Percentiles rank a stretch among this genome's conserved stretches.
These are phyloP conservation scores for Ophidiomyces ophidiicola DNA, from an alignment of 2,329 filamentous ascomycete genomes.

Conservation along the genomic window DNA sequence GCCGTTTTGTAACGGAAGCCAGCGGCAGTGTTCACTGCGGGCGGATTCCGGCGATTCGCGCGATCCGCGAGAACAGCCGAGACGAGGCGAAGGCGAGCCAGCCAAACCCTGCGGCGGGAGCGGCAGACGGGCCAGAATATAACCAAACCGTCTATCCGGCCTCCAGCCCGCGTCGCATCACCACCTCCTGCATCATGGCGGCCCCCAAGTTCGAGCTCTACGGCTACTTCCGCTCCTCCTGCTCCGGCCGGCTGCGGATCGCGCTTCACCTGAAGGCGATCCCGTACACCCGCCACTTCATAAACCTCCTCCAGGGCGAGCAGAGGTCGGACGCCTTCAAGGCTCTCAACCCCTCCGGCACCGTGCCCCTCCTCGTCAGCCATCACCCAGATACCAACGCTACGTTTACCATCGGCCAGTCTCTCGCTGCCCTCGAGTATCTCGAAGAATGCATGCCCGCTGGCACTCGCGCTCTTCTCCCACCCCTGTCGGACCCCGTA, in stretches of 20 bases:
- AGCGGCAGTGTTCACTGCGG: no score
- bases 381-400: slow-evolving; percentile 10
- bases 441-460: slow-evolving; percentile 45
- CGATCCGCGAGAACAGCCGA: no score
- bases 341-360: slow-evolving; percentile 42
- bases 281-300: slow-evolving; percentile 34
- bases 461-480: slow-evolving; percentile 32
- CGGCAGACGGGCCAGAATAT: no score
- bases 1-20: no score
- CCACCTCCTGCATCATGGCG: slow-evolving; percentile 12
- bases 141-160: no score
- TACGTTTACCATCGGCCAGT: slow-evolving; percentile 42
- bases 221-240: slow-evolving; percentile 52
- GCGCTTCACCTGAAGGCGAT: slow-evolving; percentile 46
- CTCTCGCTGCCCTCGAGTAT: slow-evolving; percentile 49
- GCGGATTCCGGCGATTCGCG: no score
- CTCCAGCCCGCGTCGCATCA: no score
- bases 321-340: slow-evolving; percentile 38
- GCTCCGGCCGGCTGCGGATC: slow-evolving; percentile 50
- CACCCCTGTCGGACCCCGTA: slow-evolving; percentile 28
- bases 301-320: slow-evolving; percentile 46
- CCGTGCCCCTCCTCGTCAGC: slow-evolving; percentile 43
- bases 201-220: slow-evolving; percentile 34
- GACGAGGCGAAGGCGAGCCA: no score
- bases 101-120: no score